Evolutionary conservation across 371 early-diverging fungal genomes (phyloP).

Genomic region (Mortierella sp.): DNA sequence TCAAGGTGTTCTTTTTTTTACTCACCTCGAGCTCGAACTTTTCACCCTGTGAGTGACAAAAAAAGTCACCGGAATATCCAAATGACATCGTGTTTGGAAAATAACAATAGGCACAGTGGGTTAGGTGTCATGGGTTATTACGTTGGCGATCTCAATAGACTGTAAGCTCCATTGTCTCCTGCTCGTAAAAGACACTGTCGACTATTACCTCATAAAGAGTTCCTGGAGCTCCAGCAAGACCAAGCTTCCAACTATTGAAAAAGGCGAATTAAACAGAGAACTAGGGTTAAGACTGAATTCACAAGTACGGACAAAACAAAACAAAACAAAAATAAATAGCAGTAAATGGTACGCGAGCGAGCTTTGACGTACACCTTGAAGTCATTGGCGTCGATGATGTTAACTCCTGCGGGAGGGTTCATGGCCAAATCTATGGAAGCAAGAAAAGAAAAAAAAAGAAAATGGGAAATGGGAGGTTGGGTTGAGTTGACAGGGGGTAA

Average conservation of each 20-base stretch:
- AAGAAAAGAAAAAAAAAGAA: not conserved
- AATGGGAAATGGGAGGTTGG: no score
- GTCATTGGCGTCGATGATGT: conserved; percentile 68
- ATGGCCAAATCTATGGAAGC: conserved; percentile 63
- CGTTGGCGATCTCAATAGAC: not conserved
- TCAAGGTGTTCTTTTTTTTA: not conserved
- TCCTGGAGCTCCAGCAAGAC: conserved; percentile 73
- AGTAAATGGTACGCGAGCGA: not conserved
- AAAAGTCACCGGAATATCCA: not conserved
- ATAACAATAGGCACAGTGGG: not conserved
- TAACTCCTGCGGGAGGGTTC: conserved; percentile 72
- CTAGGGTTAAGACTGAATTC: not conserved
- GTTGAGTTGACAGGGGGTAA: not conserved
- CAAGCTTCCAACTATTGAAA: conserved; percentile 68
- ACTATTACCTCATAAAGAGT: conserved; percentile 73
- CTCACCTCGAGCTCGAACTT: conserved; percentile 65
- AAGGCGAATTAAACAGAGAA: not conserved
- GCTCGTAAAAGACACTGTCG: not conserved
- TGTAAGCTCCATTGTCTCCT: not conserved
- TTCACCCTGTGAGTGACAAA: conserved; percentile 28
- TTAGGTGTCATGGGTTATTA: not conserved
- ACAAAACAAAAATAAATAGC: not conserved
- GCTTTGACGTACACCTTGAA: conserved; percentile 63
- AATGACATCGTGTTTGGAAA: not conserved
- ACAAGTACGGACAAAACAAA: not conserved